Base-by-base conservation (phyloP, 1,139 yeast genomes). In the Eremothecium cymbalariae region DNA sequence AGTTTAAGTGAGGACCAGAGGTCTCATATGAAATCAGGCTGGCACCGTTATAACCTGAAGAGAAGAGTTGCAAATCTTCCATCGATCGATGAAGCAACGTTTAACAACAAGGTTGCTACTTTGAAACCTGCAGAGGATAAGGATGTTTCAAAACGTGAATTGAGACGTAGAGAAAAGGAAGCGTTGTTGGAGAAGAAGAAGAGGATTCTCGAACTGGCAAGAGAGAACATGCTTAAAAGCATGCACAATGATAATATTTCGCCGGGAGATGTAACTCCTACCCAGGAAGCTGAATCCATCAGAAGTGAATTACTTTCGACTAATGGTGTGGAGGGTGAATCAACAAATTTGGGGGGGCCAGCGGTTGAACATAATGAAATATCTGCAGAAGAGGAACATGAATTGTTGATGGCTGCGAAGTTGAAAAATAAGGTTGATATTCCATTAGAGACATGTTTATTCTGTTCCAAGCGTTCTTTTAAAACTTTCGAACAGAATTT, bases 31-130 rank as follows among this genome's bases (percentile, higher is more conserved):
- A 85, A 84, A 52, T 66, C 82, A 3, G 93, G 80, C 41, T 81
- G 93, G 93, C 93, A 81, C 59, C 70, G 98, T 49, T 90, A 90
- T 59, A 90, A 90, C 55, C 68, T 90, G 51, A 90, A 90, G 60
- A 72, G 98, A 62, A 68, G 94, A 57, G 97, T 90, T 16, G 96
- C 97, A 1, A 75, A 74, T 35, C 65, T 90, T 45, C 88, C 94
- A 8, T 74, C 95, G 2, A 82, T 90, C 36, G 64, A 77, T 9
- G 81, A 94, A 11, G 78, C 75, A 30, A 65, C 75, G 4, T 85
- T 85, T 62, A 85, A 85, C 9, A 85, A 81, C 46, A 83, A 85
- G 57, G 81, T 82, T 53, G 60, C 57, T 51, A 67, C 55, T 44
- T 62, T 60, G 57, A 31, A 65, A 26, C 77, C 69, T 45, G 77